Evolutionary conservation across 2,329 filamentous ascomycete species (phyloP).

Genomic region (Sclerotinia spermophila): DNA sequence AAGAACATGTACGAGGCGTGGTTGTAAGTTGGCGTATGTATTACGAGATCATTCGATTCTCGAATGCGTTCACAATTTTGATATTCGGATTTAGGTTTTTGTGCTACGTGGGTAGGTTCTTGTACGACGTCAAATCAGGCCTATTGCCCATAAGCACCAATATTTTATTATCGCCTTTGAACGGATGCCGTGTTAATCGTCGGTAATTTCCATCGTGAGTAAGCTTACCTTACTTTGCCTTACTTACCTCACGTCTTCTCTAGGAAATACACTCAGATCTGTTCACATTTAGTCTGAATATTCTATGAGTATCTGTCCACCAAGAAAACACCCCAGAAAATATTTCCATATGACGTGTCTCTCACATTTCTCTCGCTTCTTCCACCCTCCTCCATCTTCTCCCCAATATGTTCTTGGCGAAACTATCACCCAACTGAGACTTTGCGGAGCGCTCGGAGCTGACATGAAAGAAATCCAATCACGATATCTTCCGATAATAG

Average conservation of each 20-base stretch:
- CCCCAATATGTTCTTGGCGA: neutral
- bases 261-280: neutral
- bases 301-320: too few relatives aligned
- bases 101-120: neutral
- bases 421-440: neutral
- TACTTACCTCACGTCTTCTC: neutral
- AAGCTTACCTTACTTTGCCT: constrained; percentile 1
- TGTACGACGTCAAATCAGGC: neutral
- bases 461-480: constrained; percentile 4
- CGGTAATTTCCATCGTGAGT: neutral
- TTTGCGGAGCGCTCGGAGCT: neutral
- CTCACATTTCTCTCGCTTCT: neutral
- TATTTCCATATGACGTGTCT: neutral
- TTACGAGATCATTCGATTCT: neutral
- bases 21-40: neutral
- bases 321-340: neutral
- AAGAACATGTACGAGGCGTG: neutral
- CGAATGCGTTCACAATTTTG: neutral
- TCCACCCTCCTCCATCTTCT: neutral
- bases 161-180: neutral
- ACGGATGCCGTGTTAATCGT: neutral
- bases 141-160: neutral
- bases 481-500: neutral
- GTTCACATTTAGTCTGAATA: neutral
- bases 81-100: neutral